A percentile compares a stretch with the other conserved stretches of the same genome.
Conservation (phyloP, 352 stramenopile genomes). For the Pythium oligandrum region DNA sequence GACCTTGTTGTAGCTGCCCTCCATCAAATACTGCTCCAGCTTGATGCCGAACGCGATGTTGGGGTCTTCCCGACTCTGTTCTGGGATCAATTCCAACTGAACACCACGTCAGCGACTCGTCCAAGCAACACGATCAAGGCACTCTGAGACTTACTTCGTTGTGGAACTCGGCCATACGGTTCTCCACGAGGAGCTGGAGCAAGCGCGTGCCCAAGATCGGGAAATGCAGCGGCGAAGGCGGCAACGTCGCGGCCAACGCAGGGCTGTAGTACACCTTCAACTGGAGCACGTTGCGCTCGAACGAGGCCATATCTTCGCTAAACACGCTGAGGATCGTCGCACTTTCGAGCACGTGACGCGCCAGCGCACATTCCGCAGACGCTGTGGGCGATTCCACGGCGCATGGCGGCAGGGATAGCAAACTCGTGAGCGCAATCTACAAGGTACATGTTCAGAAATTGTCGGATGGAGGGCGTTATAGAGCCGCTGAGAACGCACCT, state of each 20-base stretch:
- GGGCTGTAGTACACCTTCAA: conserved; percentile 85
- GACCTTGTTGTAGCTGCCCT: conserved; percentile 93
- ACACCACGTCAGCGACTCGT: background rate
- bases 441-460: background rate
- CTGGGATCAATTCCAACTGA: conserved; percentile 84
- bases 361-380: conserved; percentile 63
- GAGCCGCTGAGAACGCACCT: conserved; percentile 25
- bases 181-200: conserved; percentile 89
- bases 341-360: conserved; percentile 85
- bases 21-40: conserved; percentile 91
- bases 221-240: conserved; percentile 73
- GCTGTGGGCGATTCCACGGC: conserved; percentile 41
- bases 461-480: too few species aligned
- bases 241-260: conserved; percentile 28
- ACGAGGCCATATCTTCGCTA: conserved; percentile 77
- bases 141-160: conserved; percentile 52
- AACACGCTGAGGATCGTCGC: conserved; percentile 86
- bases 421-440: conserved; percentile 81
- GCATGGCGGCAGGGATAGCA: conserved; percentile 81
- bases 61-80: conserved; percentile 69
- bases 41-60: conserved; percentile 89
- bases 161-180: conserved; percentile 92
- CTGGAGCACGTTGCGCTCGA: conserved; percentile 87
- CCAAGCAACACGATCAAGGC: background rate
- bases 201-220: conserved; percentile 87